phyloP scores from a whole-genome alignment of 164 flowering plant species.

The Magnolia kwangsiensis region DNA sequence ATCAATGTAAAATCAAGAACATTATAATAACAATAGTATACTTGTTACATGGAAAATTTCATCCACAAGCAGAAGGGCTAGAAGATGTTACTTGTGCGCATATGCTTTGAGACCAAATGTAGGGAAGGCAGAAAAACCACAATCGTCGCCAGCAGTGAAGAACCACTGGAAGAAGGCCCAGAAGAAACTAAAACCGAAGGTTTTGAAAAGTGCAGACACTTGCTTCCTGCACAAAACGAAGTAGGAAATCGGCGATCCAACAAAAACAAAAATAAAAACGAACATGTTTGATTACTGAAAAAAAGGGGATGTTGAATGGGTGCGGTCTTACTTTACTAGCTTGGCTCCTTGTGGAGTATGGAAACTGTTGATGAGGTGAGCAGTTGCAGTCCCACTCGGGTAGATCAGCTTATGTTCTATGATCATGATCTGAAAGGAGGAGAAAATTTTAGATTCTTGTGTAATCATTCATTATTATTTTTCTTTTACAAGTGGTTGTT shows the following conservation, averaged over 20 bases:
- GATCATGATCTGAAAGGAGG: slow-evolving; percentile 49
- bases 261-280: not conserved
- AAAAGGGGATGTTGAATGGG: not conserved
- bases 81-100: slow-evolving; percentile 1
- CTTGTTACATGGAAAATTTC: not conserved
- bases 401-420: slow-evolving; percentile 53
- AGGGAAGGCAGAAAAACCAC: slow-evolving; percentile 27
- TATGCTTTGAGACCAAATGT: slow-evolving; percentile 27
- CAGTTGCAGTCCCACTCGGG: slow-evolving; percentile 72
- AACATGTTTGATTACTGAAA: not conserved
- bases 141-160: slow-evolving; percentile 23
- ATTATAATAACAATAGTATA: too few species aligned
- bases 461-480: not conserved
- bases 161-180: slow-evolving; percentile 37
- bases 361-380: slow-evolving; percentile 62
- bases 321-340: slow-evolving; percentile 39
- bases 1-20: not conserved
- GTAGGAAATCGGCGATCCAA: not conserved
- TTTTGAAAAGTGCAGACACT: slow-evolving; percentile 16
- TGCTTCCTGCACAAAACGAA: slow-evolving; percentile 18
- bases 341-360: slow-evolving; percentile 60
- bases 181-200: slow-evolving; percentile 18
- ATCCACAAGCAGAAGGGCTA: not conserved
- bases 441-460: not conserved
- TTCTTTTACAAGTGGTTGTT: too few species aligned